These are phyloP conservation scores for Lactarius psammicola DNA, from an alignment of 768 basidiomycete species.

Conservation along the genomic window DNA sequence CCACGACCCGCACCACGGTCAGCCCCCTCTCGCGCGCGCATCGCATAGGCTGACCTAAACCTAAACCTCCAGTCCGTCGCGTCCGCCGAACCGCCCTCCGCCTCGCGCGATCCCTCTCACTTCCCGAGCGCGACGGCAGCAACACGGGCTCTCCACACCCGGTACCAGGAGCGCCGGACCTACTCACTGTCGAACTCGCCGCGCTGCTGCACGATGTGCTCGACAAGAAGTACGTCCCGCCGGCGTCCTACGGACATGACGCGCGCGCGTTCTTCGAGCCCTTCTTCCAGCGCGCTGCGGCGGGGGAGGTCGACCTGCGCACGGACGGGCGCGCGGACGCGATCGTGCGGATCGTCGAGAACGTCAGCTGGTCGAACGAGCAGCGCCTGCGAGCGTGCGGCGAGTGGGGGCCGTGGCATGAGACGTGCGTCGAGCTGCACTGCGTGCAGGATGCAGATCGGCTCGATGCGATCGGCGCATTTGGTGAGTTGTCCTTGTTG, in stretches of 20 bases:
- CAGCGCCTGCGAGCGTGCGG: constrained; percentile 58
- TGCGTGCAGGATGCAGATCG: constrained; percentile 60
- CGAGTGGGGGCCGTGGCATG: constrained; percentile 64
- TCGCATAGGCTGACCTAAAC: neutral
- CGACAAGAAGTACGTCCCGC: constrained; percentile 79
- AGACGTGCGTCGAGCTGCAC: constrained; percentile 70
- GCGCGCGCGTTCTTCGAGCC: constrained; percentile 67
- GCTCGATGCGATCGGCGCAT: constrained; percentile 52
- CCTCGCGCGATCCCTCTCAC: constrained; percentile 53
- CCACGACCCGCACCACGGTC: constrained; percentile 78
- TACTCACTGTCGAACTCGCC: constrained; percentile 77
- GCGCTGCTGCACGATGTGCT: constrained; percentile 88
- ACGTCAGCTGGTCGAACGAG: constrained; percentile 86
- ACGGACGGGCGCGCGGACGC: constrained; percentile 55
- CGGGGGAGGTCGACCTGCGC: constrained; percentile 45
- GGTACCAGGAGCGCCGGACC: constrained; percentile 61
- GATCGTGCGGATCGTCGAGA: constrained; percentile 65
- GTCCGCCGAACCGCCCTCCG: constrained; percentile 75
- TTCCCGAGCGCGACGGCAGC: no score
- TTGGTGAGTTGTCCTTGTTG: constrained; percentile 42
- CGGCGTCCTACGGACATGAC: constrained; percentile 50
- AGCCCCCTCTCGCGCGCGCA: neutral
- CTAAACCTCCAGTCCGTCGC: constrained; percentile 58
- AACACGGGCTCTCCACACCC: neutral
- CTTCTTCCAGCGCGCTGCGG: constrained; percentile 48